Percentiles rank a stretch among this genome's conserved stretches.
These are phyloP conservation scores for Coleophoma crateriformis DNA, from an alignment of 2,329 filamentous ascomycete species.

Conservation along the genomic window DNA sequence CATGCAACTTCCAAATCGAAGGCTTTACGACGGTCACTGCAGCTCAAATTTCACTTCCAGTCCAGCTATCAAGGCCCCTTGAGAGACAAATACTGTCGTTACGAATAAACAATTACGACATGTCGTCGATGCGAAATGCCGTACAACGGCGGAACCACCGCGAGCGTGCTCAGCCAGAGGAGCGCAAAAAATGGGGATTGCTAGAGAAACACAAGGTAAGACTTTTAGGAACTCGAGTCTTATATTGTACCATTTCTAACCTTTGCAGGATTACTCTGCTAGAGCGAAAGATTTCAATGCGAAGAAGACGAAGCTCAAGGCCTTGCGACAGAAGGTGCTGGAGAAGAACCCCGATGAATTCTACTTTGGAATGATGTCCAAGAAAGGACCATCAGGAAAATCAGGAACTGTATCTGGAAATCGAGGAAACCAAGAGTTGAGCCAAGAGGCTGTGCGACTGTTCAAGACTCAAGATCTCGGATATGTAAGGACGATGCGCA, in stretches of 20 bases:
- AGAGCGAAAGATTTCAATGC: slow-evolving; percentile 61
- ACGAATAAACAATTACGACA: slow-evolving; percentile 15
- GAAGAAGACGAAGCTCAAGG: slow-evolving; percentile 56
- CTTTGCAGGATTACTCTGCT: slow-evolving; percentile 52
- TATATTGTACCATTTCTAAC: neutral
- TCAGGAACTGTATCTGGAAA: slow-evolving; percentile 52
- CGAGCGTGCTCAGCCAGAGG: slow-evolving; percentile 81
- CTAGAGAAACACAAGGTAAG: slow-evolving; percentile 89
- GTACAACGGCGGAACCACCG: slow-evolving; percentile 80
- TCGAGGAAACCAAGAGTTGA: slow-evolving; percentile 49
- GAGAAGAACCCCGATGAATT: slow-evolving; percentile 70
- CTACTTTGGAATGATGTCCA: slow-evolving; percentile 65
- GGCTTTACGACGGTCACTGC: too few relatives aligned
- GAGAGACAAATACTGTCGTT: too few relatives aligned
- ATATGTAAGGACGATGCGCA: slow-evolving; percentile 58
- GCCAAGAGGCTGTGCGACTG: slow-evolving; percentile 51
- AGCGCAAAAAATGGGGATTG: slow-evolving; percentile 81
- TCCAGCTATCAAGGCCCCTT: too few relatives aligned
- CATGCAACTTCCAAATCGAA: neutral
- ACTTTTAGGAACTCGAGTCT: neutral
- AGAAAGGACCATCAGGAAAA: slow-evolving; percentile 47
- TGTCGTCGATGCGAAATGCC: slow-evolving; percentile 58
- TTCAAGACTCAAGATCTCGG: slow-evolving; percentile 66
- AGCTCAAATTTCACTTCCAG: too few relatives aligned
- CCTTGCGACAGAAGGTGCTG: slow-evolving; percentile 54